Percentiles rank a stretch among this genome's conserved stretches.
Conservation (phyloP, 352 stramenopile genomes). For the Pythium folliculosum region DNA sequence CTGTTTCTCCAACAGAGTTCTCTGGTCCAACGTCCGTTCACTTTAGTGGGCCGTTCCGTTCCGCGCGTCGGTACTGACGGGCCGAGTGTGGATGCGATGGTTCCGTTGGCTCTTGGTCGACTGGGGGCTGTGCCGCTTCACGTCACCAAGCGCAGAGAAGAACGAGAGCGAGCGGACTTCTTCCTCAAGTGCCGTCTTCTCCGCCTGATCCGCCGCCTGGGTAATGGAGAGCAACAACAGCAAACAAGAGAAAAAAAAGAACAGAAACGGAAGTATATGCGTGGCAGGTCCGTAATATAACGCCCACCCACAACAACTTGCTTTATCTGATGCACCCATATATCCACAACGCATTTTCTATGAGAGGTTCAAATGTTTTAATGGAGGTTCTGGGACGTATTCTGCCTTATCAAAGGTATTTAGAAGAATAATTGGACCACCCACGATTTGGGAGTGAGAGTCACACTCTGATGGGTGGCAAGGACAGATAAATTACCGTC, state of each 20-base stretch:
- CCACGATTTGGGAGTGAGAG: too few species aligned
- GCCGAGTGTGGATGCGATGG: background rate
- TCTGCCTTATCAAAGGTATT: slow-evolving; percentile 10
- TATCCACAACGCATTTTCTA: background rate
- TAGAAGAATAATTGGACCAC: slow-evolving; percentile 19
- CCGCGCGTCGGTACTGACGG: background rate
- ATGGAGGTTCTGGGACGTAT: background rate
- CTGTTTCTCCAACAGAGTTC: background rate
- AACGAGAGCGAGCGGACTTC: background rate
- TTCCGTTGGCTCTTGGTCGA: background rate
- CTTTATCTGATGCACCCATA: background rate
- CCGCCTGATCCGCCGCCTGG: slow-evolving; percentile 10
- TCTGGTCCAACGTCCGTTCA: background rate
- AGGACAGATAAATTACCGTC: slow-evolving; percentile 16
- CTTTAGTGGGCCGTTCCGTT: background rate
- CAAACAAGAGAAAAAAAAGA: slow-evolving; percentile 5
- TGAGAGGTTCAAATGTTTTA: too few species aligned
- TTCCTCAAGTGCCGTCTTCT: slow-evolving; percentile 14
- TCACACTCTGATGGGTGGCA: background rate
- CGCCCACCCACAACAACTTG: background rate
- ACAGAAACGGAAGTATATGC: background rate
- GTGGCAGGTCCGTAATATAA: background rate
- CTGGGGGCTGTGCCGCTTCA: background rate
- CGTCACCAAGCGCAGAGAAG: background rate
- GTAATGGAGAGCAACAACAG: background rate